Base-by-base conservation (phyloP, 345 rosid genomes). In the Tarenaya hassleriana region DNA sequence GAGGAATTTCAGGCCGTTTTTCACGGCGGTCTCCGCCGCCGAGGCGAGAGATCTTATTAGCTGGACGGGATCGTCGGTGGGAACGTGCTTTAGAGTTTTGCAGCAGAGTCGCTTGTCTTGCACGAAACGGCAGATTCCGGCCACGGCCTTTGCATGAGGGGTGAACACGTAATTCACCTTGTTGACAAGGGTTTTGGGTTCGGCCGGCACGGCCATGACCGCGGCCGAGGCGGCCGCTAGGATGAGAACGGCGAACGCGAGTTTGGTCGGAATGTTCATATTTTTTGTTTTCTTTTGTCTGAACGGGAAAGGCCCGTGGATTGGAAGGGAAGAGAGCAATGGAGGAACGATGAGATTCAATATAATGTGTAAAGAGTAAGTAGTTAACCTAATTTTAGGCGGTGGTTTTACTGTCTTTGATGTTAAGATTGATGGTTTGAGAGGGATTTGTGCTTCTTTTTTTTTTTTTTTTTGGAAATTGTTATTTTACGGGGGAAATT, bases 81-180 rank as follows among this genome's bases (percentile, higher is more conserved):
- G 70, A 5, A 63, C 73, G 4, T 52, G 20, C 44, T 65, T 45
- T 1, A 87, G 76, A 17, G 72, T 69, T 47, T 70, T 69, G 47
- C 73, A 65, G 47, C 96, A 83, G 6, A 55, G 62, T n/a, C 79
- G 74, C 50, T 71, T 76, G 76, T 70, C 52, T 27, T 45, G 53
- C 10, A 81, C 62, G 0, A 69, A 55, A 19, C 65, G 43, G 44
- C 95, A 82, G 18, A 82, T 51, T n/a, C 58, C 37, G 1, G 72
- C 31, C 33, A 73, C 79, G 1, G 74, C 71, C 63, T 68, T 79
- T 41, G 57, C 74, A 37, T 69, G 63, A 1, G 75, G 60, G 1
- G 73, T 67, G 50, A 79, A 10, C n/a, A n/a, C n/a, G n/a, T n/a
- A n/a, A n/a, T 43, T 60, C 8, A 51, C 62, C 11, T 5, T 34